Evolutionary conservation across 306 rosid genomes (phyloP).

Genomic region (Cucumis hystrix): DNA sequence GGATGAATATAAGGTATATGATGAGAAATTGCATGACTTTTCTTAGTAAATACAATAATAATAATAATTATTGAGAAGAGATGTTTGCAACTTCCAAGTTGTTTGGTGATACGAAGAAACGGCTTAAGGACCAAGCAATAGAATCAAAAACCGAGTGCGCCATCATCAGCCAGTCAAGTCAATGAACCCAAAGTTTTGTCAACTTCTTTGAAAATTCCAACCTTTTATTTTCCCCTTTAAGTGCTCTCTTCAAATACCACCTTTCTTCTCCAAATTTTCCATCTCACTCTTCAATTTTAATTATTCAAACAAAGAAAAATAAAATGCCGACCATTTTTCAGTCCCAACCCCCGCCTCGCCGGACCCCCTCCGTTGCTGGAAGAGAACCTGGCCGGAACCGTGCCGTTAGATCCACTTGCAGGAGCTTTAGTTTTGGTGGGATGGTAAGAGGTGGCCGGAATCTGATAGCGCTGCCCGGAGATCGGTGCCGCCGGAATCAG

Average conservation of each 20-base stretch:
- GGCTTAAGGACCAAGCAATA: not conserved
- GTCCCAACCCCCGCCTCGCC: not conserved
- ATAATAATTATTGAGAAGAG: too few relatives aligned
- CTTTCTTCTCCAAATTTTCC: not conserved
- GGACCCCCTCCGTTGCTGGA: not conserved
- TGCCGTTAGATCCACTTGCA: not conserved
- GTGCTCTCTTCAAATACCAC: not conserved
- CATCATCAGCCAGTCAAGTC: not conserved
- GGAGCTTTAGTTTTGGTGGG: slow-evolving; percentile 2
- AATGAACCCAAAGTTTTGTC: not conserved
- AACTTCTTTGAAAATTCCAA: not conserved
- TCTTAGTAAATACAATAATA: too few relatives aligned
- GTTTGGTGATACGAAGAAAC: not conserved
- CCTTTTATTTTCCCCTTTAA: not conserved
- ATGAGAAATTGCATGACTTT: too few relatives aligned
- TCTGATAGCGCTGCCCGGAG: slow-evolving; percentile 20
- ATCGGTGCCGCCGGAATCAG: slow-evolving; percentile 26
- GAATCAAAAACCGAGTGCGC: not conserved
- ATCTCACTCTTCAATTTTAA: not conserved
- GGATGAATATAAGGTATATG: too few relatives aligned
- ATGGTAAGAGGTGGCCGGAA: slow-evolving; percentile 31
- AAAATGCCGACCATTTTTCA: not conserved
- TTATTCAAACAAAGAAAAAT: too few relatives aligned
- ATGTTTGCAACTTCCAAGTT: not conserved
- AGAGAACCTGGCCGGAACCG: not conserved